Evolutionary conservation across 139 green algal species (phyloP).

Genomic region (Medakamo hakoo): DNA sequence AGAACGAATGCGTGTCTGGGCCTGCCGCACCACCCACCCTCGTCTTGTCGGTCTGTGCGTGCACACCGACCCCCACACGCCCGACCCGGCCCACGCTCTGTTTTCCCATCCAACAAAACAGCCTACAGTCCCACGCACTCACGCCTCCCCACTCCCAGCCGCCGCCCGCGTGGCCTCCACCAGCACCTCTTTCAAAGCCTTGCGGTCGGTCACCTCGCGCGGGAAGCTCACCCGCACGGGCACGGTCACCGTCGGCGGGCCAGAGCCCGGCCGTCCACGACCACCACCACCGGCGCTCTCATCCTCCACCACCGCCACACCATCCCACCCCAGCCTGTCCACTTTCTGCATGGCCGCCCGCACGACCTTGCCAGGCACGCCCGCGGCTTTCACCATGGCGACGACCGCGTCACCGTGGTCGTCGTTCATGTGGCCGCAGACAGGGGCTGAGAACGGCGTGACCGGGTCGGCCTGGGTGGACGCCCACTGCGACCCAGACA

Average conservation of each 20-base stretch:
- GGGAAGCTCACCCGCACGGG: conserved; percentile 40
- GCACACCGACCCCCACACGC: too few relatives aligned
- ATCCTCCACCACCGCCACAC: conserved; percentile 9
- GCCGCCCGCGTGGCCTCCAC: conserved; percentile 49
- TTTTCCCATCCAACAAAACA: too few relatives aligned
- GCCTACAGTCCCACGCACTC: too few relatives aligned
- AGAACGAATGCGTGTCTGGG: too few relatives aligned
- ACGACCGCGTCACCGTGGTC: conserved; percentile 24
- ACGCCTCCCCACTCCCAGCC: too few relatives aligned
- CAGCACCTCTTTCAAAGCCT: conserved; percentile 46
- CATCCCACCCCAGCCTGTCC: conserved; percentile 51
- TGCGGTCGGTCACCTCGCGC: conserved; percentile 33
- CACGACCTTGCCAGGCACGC: conserved; percentile 20
- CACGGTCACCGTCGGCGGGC: too few relatives aligned
- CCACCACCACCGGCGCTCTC: conserved; percentile 10
- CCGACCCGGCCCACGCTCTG: too few relatives aligned
- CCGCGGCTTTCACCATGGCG: conserved; percentile 43
- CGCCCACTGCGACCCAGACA: conserved; percentile 30
- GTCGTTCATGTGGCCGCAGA: conserved; percentile 64
- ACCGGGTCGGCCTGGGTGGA: conserved; percentile 50
- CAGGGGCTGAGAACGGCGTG: conserved; percentile 38
- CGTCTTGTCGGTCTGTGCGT: too few relatives aligned
- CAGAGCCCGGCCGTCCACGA: too few relatives aligned
- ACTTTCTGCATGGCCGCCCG: conserved; percentile 36
- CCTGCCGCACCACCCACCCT: too few relatives aligned